These are phyloP conservation scores for Spizellomyces sp. DNA, from an alignment of 192 early-diverging fungal species.

Conservation along the genomic window DNA sequence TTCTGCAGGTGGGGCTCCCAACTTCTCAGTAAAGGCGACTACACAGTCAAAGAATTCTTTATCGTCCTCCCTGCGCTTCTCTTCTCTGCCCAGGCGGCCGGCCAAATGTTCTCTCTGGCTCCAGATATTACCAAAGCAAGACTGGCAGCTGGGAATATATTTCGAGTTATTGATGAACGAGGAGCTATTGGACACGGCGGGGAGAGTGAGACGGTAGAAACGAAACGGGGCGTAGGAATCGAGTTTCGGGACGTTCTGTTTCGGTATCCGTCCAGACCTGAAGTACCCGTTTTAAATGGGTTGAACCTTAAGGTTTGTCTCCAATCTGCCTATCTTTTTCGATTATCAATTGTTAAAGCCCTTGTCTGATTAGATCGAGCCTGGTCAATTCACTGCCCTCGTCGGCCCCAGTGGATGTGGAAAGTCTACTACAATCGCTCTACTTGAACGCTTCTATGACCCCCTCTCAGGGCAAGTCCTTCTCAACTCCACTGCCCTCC, in stretches of 20 bases:
- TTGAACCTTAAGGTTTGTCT: background rate
- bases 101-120: constrained; percentile 72
- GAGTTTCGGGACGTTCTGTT: constrained; percentile 53
- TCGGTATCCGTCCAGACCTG: constrained; percentile 4
- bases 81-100: constrained; percentile 72
- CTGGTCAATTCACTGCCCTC: constrained; percentile 80
- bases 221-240: background rate
- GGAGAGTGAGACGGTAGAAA: constrained; percentile 3
- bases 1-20: constrained; percentile 54
- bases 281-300: background rate
- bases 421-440: constrained; percentile 72
- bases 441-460: constrained; percentile 54
- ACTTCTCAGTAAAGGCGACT: constrained; percentile 51
- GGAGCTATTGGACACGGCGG: constrained; percentile 14
- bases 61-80: constrained; percentile 44
- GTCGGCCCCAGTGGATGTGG: constrained; percentile 78
- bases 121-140: constrained; percentile 78
- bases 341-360: too few species aligned
- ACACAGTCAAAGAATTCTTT: constrained; percentile 47
- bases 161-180: constrained; percentile 65
- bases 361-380: constrained; percentile 13
- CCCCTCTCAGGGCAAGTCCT: constrained; percentile 54
- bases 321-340: too few species aligned
- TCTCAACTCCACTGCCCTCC: constrained; percentile 64
- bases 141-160: constrained; percentile 71